These are phyloP conservation scores for Setaria italica DNA, from an alignment of 202 grass and related monocot genomes.

Conservation along the genomic window DNA sequence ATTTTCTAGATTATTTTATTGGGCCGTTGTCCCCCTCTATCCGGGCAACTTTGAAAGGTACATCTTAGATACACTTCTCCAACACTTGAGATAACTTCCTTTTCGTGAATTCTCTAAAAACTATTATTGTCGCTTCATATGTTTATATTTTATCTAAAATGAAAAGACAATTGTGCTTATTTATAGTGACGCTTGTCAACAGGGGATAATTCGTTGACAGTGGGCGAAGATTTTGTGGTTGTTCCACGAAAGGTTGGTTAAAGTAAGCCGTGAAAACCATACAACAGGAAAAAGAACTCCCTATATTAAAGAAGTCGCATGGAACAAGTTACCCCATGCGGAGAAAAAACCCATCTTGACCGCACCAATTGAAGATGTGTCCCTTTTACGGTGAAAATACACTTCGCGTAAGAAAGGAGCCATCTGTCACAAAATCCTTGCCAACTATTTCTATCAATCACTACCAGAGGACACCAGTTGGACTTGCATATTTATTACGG, in stretches of 20 bases:
- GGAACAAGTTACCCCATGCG: conserved; percentile 38
- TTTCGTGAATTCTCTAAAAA: conserved; percentile 13
- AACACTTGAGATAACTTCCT: conserved; percentile 9
- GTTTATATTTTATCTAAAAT: neutral
- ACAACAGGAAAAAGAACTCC: neutral
- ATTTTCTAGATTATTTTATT: neutral
- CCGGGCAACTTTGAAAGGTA: neutral
- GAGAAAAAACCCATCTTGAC: neutral
- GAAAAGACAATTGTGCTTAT: neutral
- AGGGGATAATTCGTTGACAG: conserved; percentile 48
- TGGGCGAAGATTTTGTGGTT: conserved; percentile 43
- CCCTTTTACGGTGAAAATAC: neutral
- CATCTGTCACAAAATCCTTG: neutral
- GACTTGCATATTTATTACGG: too few species aligned
- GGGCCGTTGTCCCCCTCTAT: neutral
- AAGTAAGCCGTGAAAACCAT: conserved; percentile 15
- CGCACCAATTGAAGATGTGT: neutral
- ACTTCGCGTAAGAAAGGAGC: neutral
- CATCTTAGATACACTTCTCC: neutral
- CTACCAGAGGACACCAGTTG: neutral
- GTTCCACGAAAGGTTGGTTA: conserved; percentile 46
- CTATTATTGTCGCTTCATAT: neutral
- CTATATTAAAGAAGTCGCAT: neutral
- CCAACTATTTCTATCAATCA: neutral
- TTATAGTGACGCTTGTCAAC: conserved; percentile 28